Conservation (phyloP, 73 alveolate genomes). For the Paramecium primaurelia region DNA sequence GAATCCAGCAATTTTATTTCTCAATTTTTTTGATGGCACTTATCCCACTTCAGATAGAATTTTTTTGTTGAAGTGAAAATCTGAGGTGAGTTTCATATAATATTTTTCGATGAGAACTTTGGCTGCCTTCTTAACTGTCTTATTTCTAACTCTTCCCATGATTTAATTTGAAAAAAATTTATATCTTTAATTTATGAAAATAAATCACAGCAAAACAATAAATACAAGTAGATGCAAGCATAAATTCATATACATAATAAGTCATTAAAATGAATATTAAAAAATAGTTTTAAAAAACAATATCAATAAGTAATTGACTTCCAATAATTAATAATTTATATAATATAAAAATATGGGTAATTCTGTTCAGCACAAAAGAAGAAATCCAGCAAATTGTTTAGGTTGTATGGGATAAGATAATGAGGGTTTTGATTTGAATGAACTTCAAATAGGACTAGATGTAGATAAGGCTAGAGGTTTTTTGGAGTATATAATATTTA, state of each 20-base stretch:
- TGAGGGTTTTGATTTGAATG: slow-evolving; percentile 44
- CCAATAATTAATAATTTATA: not conserved
- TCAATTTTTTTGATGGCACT: slow-evolving; percentile 91
- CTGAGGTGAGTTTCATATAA: slow-evolving; percentile 91
- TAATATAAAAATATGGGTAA: slow-evolving; percentile 18
- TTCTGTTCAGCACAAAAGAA: not conserved
- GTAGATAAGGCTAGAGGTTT: slow-evolving; percentile 41
- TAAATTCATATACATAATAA: not conserved
- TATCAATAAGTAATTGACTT: not conserved
- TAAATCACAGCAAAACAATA: not conserved
- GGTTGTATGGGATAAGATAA: slow-evolving; percentile 60
- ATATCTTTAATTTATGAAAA: slow-evolving; percentile 21
- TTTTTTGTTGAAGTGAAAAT: slow-evolving; percentile 96
- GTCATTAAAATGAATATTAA: not conserved
- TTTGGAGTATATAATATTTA: not conserved
- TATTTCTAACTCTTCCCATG: slow-evolving; percentile 97
- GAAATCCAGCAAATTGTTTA: slow-evolving; percentile 46
- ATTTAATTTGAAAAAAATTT: not conserved
- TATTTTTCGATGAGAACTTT: slow-evolving; percentile 90
- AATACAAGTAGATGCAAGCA: not conserved
- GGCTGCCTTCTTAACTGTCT: slow-evolving; percentile 97
- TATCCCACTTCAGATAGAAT: slow-evolving; percentile 92
- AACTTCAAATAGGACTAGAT: slow-evolving; percentile 36
- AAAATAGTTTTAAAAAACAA: not conserved
- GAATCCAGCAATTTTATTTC: slow-evolving; percentile 93